Evolutionary conservation across 2,329 filamentous ascomycete species (phyloP), one percentile per base, ranked within the genome.

Genomic region (Nigrospora sphaerica): DNA sequence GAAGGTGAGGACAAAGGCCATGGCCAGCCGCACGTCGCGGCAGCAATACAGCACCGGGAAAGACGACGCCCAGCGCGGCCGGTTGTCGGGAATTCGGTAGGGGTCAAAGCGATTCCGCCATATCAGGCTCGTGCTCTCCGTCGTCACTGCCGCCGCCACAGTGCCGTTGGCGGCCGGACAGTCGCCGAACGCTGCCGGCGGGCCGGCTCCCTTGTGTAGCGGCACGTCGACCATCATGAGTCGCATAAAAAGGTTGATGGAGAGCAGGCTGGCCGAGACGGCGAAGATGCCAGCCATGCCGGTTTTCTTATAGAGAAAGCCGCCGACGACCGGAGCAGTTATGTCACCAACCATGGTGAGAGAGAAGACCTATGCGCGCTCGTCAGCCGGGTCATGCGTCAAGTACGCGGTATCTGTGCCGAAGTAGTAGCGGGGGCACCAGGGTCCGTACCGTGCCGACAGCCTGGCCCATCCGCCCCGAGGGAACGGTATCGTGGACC

Each of bases 141-240:
- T 58, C 47, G 45, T 61, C 49, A 14, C 42, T 42, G 41, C 51
- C 49, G 23, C 48, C 59, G 5, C 46, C 49, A 9, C 58, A 52
- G 6, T 47, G 42, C 37, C 56, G 45, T 45, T 49, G 43, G 12
- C 51, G 50, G 16, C 52, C 51, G 9, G 49, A 49, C 10, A 54
- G 11, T 44, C 44, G 9, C 55, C 50, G 35, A 63, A 59, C n/a
- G 47, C 46, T 14, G 45, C n/a, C 2, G 45, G 31, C 18, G 45
- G 37, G 39, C 63, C 57, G 45, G 75, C 78, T 49, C 65, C 67
- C 9, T 59, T 60, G 1, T 78, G 78, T 1, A 72, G 69, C 56
- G 78, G 80, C 61, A 81, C 82, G 60, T 85, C 81, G n/a, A 85
- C 70, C 44, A 85, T 69, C 5, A 79, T 57, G 0, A 81, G 54